These are phyloP conservation scores for Phaffomyces antillensis DNA, from an alignment of 805 yeast species.

Conservation along the genomic window DNA sequence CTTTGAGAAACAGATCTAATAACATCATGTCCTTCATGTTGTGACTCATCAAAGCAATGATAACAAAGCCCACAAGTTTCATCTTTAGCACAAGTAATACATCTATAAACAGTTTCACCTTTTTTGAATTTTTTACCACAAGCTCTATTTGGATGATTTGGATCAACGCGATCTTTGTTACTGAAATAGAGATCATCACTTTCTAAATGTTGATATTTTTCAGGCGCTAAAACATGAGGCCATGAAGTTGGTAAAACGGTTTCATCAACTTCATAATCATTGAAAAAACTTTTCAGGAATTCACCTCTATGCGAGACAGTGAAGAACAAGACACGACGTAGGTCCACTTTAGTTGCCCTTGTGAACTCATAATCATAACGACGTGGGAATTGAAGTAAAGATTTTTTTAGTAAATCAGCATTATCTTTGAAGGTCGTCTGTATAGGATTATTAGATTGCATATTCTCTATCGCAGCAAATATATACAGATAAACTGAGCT, in stretches of 20 bases:
- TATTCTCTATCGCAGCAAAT: background rate
- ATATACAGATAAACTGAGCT: background rate
- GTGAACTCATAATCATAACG: conserved; percentile 27
- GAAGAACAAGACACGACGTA: conserved; percentile 37
- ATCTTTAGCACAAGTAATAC: conserved; percentile 69
- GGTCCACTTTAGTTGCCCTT: conserved; percentile 23
- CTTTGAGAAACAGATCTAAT: conserved; percentile 56
- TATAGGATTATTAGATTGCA: background rate
- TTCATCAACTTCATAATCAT: conserved; percentile 16
- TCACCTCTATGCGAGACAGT: conserved; percentile 37
- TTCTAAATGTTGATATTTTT: conserved; percentile 19
- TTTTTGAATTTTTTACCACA: conserved; percentile 66
- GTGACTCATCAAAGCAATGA: conserved; percentile 60
- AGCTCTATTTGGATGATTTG: conserved; percentile 54
- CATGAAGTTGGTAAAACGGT: conserved; percentile 16
- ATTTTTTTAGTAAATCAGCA: conserved; percentile 23
- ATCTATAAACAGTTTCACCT: conserved; percentile 79
- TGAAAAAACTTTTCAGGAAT: conserved; percentile 33
- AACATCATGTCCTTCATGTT: conserved; percentile 69
- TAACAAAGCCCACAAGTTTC: conserved; percentile 82
- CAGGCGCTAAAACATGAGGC: conserved; percentile 18
- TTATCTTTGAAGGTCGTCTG: conserved; percentile 14
- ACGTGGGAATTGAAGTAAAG: conserved; percentile 33
- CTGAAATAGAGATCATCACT: conserved; percentile 16
- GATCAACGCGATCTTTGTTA: conserved; percentile 3